Evolutionary conservation across 176 grass and related monocot genomes (phyloP), one percentile per base, ranked within the genome.

Genomic region (Cenchrus americanus): DNA sequence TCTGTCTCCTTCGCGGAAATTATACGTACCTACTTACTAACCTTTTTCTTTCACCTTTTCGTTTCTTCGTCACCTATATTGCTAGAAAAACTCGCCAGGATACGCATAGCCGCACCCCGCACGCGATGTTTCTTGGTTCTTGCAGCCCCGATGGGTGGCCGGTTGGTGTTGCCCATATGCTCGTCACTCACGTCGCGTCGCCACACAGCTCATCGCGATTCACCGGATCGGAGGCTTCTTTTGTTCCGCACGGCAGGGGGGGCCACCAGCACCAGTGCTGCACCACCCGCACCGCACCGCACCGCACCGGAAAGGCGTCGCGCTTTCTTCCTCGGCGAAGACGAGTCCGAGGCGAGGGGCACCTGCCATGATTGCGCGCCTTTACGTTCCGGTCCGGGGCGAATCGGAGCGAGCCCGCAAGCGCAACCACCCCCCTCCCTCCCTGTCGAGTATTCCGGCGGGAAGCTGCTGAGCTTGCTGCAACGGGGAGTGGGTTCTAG

Each of bases 151-250:
- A 30, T 30, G 27, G 27, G 15, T 37, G 71, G 1, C 9, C 6
- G 18, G 53, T 50, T 55, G 53, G 53, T 55, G 6, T 9, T 9
- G n/a, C 14, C n/a, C 22, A 72, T 53, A 73, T 53, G 71, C 48
- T 17, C 24, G 24, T 5, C 71, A 73, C 55, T 32, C 30, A 19
- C 44, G 1, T 24, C 7, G 23, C 44, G 1, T 24, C 7, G 23
- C 34, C 34, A 37, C 82, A 59, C 84, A 78, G 53, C 65, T 85
- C 83, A 70, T 22, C 14, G n/a, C 30, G 83, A 52, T 52, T 52
- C 66, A 49, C 43, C 34, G 67, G 27, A 71, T 62, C 43, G 0
- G 21, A 66, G 19, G 44, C 55, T 41, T 49, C 55, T 41, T 49
- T 24, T 22, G 34, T 37, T 37, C 34, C 41, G 76, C 54, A 30